Evolutionary conservation across 2,329 filamentous ascomycete genomes (phyloP).

Genomic region (Ramichloridium luteum): DNA sequence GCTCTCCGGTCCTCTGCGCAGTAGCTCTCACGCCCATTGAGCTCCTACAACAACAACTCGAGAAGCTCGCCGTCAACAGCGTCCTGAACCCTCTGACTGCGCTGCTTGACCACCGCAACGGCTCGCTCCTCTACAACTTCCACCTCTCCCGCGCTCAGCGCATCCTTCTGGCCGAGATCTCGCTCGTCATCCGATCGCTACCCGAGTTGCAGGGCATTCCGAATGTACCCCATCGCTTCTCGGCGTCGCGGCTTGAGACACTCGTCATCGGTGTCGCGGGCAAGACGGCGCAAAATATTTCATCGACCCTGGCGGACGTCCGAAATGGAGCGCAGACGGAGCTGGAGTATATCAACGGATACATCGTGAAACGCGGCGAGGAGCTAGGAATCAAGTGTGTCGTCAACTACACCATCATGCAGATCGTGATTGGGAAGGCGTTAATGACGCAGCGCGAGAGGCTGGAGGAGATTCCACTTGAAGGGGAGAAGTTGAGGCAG

Average conservation of each 20-base stretch:
- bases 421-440: conserved; percentile 61
- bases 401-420: conserved; percentile 59
- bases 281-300: conserved; percentile 45
- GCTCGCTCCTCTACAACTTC: conserved; percentile 55
- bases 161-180: conserved; percentile 61
- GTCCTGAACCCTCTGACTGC: conserved; percentile 74
- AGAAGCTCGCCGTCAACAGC: conserved; percentile 62
- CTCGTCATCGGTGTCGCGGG: conserved; percentile 44
- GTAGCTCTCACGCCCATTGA: conserved; percentile 45
- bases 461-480: conserved; percentile 28
- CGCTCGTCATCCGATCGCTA: conserved; percentile 55
- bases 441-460: conserved; percentile 32
- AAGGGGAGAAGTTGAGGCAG: too few relatives aligned
- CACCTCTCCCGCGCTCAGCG: conserved; percentile 55
- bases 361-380: conserved; percentile 62
- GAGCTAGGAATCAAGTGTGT: conserved; percentile 60
- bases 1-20: conserved; percentile 50
- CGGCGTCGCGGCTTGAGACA: conserved; percentile 48
- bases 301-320: conserved; percentile 57
- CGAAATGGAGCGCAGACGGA: conserved; percentile 53
- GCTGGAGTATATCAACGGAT: conserved; percentile 78
- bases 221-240: conserved; percentile 47
- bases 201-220: conserved; percentile 59
- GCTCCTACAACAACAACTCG: conserved; percentile 63
- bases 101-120: conserved; percentile 64